Evolutionary conservation across 2,329 filamentous ascomycete genomes (phyloP).

Genomic region (Raffaelea arxii): DNA sequence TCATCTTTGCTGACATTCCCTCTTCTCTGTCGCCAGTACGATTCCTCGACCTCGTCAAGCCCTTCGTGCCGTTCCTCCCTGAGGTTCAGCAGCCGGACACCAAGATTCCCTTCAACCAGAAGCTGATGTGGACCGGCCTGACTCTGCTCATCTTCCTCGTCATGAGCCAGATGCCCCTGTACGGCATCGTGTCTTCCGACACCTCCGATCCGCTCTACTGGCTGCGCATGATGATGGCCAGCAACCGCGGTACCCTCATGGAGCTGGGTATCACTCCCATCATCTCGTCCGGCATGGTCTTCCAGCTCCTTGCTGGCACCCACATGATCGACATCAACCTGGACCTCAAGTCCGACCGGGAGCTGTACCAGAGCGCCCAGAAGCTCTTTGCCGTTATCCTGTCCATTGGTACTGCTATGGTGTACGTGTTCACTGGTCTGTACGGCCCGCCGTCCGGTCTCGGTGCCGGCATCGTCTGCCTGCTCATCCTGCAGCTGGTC

Average conservation of each 20-base stretch:
- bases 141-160: conserved; percentile 98
- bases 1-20: not conserved
- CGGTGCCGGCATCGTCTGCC: conserved; percentile 94
- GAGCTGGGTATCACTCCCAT: conserved; percentile 96
- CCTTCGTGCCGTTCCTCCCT: conserved; percentile 97
- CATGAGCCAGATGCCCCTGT: conserved; percentile 99
- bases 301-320: conserved; percentile 98
- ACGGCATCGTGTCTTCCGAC: conserved; percentile 98
- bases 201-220: conserved; percentile 98
- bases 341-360: conserved; percentile 98
- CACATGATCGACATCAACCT: conserved; percentile 99
- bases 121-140: conserved; percentile 89
- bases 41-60: conserved; percentile 99
- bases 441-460: conserved; percentile 96
- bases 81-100: conserved; percentile 98
- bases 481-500: conserved; percentile 95
- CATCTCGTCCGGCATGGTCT: conserved; percentile 99
- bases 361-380: conserved; percentile 99
- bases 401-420: conserved; percentile 92
- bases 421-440: conserved; percentile 96
- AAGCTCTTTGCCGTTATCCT: conserved; percentile 98
- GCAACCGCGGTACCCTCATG: conserved; percentile 95
- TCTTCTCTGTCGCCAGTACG: conserved; percentile 60
- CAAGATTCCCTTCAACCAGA: conserved; percentile 98
- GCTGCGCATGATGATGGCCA: conserved; percentile 99